Percentiles rank a stretch among this genome's conserved stretches.
Conservation (phyloP, 1,139 yeast species). For the Diutina sp. region DNA sequence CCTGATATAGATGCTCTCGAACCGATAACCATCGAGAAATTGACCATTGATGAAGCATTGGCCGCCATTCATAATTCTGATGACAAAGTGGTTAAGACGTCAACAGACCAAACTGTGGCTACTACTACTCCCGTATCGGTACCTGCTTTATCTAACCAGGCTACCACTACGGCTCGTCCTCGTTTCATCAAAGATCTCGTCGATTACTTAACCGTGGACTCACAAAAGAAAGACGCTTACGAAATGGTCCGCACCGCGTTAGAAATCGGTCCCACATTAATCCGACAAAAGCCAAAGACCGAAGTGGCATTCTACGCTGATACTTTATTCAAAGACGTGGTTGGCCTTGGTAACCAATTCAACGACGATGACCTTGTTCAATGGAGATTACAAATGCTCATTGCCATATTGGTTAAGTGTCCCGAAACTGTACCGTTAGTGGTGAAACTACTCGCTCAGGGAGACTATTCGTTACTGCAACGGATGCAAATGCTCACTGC, state of each 20-base stretch:
- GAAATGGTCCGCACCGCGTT: neutral
- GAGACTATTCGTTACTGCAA: conserved; percentile 1
- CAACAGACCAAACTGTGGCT: neutral
- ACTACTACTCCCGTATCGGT: neutral
- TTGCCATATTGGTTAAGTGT: neutral
- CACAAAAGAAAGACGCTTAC: neutral
- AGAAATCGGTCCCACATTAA: neutral
- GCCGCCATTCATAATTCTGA: neutral
- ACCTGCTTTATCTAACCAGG: neutral
- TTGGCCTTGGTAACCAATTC: neutral
- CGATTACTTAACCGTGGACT: neutral
- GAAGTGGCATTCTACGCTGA: neutral
- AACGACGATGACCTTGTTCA: neutral
- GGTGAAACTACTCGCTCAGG: neutral
- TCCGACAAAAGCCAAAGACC: neutral
- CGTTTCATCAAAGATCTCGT: neutral
- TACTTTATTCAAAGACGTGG: neutral
- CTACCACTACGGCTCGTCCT: neutral
- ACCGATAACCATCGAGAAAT: neutral
- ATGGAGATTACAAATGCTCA: neutral
- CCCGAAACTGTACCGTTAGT: neutral
- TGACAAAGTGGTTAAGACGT: neutral
- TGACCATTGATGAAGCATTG: neutral
- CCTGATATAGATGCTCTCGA: neutral
- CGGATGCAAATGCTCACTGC: neutral